phyloP scores from a whole-genome alignment of 805 yeast genomes.

The Saccharomyces mikatae region DNA sequence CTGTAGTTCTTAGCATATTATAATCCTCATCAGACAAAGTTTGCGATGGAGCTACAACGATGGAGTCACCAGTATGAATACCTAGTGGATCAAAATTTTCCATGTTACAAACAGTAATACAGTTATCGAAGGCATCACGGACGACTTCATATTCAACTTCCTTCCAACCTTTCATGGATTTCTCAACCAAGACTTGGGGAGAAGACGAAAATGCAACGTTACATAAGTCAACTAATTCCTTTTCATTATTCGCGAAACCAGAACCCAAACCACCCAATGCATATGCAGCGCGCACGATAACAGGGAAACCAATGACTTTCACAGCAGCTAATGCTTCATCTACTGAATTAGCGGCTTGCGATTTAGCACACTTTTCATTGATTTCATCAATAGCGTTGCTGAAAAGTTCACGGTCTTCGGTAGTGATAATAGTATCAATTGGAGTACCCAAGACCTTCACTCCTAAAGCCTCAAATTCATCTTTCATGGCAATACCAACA shows the following conservation, averaged over 20 bases:
- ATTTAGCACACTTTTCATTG: slow-evolving; percentile 89
- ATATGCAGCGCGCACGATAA: slow-evolving; percentile 93
- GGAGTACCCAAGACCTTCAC: slow-evolving; percentile 96
- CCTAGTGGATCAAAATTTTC: slow-evolving; percentile 98
- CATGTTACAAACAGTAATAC: slow-evolving; percentile 98
- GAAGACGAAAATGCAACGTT: slow-evolving; percentile 89
- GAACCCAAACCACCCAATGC: slow-evolving; percentile 98
- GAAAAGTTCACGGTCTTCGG: slow-evolving; percentile 96
- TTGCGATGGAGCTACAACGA: slow-evolving; percentile 97
- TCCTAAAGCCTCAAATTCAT: slow-evolving; percentile 80
- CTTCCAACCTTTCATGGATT: slow-evolving; percentile 98
- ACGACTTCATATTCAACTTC: slow-evolving; percentile 98
- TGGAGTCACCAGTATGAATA: slow-evolving; percentile 98
- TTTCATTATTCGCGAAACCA: slow-evolving; percentile 88
- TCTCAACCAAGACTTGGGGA: slow-evolving; percentile 92
- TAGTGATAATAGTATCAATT: slow-evolving; percentile 90
- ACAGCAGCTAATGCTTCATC: slow-evolving; percentile 83
- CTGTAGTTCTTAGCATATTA: slow-evolving; percentile 96
- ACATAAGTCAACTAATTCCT: slow-evolving; percentile 76
- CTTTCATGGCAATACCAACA: slow-evolving; percentile 93
- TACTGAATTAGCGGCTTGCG: slow-evolving; percentile 73
- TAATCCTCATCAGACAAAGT: slow-evolving; percentile 94
- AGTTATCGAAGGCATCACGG: slow-evolving; percentile 92
- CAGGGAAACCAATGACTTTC: slow-evolving; percentile 83
- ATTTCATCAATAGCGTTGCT: slow-evolving; percentile 93